These are phyloP conservation scores for Cystobasidium ongulense DNA, from an alignment of 768 basidiomycete genomes.

Conservation along the genomic window DNA sequence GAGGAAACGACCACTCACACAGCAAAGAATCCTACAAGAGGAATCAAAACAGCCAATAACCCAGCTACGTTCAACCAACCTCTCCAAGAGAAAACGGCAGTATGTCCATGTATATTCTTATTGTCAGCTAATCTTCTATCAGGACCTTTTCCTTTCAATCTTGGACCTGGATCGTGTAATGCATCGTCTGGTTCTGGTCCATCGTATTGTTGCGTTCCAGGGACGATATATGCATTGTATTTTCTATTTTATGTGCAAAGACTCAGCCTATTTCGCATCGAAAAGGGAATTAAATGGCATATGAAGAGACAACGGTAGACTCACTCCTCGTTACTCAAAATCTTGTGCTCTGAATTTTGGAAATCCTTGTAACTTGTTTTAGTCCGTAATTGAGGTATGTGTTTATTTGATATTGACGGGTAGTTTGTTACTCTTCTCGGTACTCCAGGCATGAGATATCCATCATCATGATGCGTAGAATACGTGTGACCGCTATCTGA, in stretches of 20 bases:
- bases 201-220: conserved; percentile 5
- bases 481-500: conserved; percentile 2
- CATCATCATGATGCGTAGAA: conserved; percentile 3
- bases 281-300: neutral
- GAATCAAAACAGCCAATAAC: neutral
- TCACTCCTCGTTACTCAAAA: conserved; percentile 17
- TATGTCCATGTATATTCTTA: neutral
- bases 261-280: neutral
- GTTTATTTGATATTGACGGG: neutral
- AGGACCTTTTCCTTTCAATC: conserved; percentile 24
- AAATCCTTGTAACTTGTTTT: conserved; percentile 22
- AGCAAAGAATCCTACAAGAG: conserved; percentile 19
- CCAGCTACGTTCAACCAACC: conserved; percentile 21
- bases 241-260: neutral
- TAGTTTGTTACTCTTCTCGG: neutral
- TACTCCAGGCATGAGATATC: neutral
- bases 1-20: neutral
- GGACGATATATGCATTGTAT: conserved; percentile 22
- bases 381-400: neutral
- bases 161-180: conserved; percentile 29
- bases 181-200: conserved; percentile 31
- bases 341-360: conserved; percentile 15
- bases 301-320: neutral
- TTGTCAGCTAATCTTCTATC: conserved; percentile 20
- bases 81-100: conserved; percentile 14